Evolutionary conservation across 2,329 filamentous ascomycete species (phyloP).

Genomic region (Uncinocarpus reesii): DNA sequence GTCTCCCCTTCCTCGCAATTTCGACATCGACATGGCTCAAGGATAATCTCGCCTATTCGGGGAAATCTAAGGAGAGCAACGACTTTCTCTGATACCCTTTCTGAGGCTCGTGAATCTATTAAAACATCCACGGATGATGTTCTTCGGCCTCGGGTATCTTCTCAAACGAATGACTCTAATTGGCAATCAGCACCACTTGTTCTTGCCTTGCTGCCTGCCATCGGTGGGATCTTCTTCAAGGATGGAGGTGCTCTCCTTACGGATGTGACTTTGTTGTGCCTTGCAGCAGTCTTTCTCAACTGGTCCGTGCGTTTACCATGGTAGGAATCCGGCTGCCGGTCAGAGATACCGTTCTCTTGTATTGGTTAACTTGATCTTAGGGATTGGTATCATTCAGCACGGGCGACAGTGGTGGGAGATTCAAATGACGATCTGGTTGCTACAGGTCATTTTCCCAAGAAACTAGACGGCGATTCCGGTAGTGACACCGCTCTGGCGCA

Average conservation of each 20-base stretch:
- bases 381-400: conserved; percentile 65
- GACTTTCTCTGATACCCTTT: conserved; percentile 64
- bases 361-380: conserved; percentile 28
- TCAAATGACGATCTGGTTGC: conserved; percentile 27
- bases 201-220: conserved; percentile 72
- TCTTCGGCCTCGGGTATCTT: conserved; percentile 47
- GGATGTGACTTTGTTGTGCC: conserved; percentile 66
- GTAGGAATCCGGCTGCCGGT: conserved; percentile 39
- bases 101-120: conserved; percentile 54
- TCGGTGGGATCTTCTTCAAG: conserved; percentile 75
- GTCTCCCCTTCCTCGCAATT: conserved; percentile 2
- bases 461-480: conserved; percentile 23
- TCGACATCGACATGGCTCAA: conserved; percentile 17
- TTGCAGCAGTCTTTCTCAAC: conserved; percentile 79
- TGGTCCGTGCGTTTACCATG: conserved; percentile 88
- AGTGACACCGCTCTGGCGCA: not conserved
- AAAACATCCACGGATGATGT: conserved; percentile 61
- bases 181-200: conserved; percentile 74
- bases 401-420: conserved; percentile 49
- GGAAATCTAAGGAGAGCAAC: conserved; percentile 57
- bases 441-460: conserved; percentile 21
- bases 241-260: conserved; percentile 76
- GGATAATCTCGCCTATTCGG: not conserved
- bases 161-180: conserved; percentile 49
- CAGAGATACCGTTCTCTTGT: not conserved